These are phyloP conservation scores for Halenospora varia DNA, from an alignment of 495 filamentous ascomycete species.

Conservation along the genomic window DNA sequence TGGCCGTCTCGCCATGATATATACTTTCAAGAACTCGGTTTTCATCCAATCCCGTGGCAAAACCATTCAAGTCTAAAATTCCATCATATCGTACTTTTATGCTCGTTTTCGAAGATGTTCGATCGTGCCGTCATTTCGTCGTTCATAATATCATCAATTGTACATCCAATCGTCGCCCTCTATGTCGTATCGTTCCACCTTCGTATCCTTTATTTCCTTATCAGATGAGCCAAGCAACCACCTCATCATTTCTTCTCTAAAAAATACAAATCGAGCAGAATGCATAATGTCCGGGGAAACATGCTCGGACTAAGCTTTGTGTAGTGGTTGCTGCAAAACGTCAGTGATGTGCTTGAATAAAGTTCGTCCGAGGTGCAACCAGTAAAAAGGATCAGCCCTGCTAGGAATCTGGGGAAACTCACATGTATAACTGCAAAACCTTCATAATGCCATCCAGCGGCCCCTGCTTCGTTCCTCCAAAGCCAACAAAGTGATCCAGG, in stretches of 20 bases:
- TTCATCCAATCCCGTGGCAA: too few relatives aligned
- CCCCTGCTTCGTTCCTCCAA: slow-evolving; percentile 16
- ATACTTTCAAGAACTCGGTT: too few relatives aligned
- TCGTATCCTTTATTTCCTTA: neutral
- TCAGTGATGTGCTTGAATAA: too few relatives aligned
- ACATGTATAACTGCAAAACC: slow-evolving; percentile 20
- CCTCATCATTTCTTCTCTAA: slow-evolving; percentile 1
- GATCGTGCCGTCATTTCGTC: too few relatives aligned
- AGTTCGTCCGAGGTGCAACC: too few relatives aligned
- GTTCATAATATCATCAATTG: too few relatives aligned
- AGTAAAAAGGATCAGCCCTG: neutral
- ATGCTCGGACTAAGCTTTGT: slow-evolving; percentile 14
- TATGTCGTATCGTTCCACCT: too few relatives aligned
- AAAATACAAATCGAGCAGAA: slow-evolving; percentile 23
- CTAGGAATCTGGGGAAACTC: neutral
- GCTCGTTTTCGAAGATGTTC: too few relatives aligned
- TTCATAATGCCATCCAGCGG: slow-evolving; percentile 18
- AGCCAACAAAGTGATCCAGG: slow-evolving; percentile 17
- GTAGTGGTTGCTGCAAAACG: slow-evolving; percentile 21
- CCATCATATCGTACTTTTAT: too few relatives aligned
- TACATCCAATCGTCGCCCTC: too few relatives aligned
- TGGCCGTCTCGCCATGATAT: too few relatives aligned
- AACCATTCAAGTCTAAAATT: too few relatives aligned
- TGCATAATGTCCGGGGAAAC: slow-evolving; percentile 10
- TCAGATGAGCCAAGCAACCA: neutral